phyloP scores from a whole-genome alignment of 805 yeast species.

The Wickerhamiella brachini region DNA sequence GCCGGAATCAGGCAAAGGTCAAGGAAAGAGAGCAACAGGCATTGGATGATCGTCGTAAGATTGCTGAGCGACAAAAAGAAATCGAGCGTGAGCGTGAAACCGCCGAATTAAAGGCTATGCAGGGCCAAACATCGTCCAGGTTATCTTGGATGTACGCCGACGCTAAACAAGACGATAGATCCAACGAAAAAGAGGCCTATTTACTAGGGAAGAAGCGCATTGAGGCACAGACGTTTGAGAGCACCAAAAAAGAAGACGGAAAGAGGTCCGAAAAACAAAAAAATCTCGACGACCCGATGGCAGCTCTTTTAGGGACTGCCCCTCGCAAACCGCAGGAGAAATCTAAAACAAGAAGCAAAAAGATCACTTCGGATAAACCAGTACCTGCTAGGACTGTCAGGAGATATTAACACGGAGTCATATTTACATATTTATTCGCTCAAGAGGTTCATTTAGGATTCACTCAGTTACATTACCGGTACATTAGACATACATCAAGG shows the following conservation, averaged over 20 bases:
- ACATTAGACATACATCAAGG: no score
- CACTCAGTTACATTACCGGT: no score
- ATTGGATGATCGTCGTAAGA: constrained; percentile 51
- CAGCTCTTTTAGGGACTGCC: neutral
- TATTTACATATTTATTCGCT: neutral
- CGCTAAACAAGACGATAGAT: constrained; percentile 6
- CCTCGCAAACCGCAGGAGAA: no score
- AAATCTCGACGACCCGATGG: neutral
- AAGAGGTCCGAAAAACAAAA: neutral
- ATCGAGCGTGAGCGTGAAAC: constrained; percentile 47
- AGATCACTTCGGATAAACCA: neutral
- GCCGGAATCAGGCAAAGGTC: constrained; percentile 73
- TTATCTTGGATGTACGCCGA: constrained; percentile 82
- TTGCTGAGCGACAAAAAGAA: constrained; percentile 51
- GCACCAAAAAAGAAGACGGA: neutral
- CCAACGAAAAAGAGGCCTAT: constrained; percentile 32
- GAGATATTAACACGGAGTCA: neutral
- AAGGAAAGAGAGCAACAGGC: constrained; percentile 74
- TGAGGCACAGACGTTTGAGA: constrained; percentile 3
- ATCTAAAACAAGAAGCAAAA: neutral
- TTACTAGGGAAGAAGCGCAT: constrained; percentile 33
- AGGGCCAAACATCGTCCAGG: constrained; percentile 32
- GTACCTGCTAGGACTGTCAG: neutral
- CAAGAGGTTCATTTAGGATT: no score
- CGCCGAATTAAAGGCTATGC: constrained; percentile 38